Evolutionary conservation across 2,329 filamentous ascomycete species (phyloP), one percentile per base, ranked within the genome.

Genomic region (Eutypa lata): DNA sequence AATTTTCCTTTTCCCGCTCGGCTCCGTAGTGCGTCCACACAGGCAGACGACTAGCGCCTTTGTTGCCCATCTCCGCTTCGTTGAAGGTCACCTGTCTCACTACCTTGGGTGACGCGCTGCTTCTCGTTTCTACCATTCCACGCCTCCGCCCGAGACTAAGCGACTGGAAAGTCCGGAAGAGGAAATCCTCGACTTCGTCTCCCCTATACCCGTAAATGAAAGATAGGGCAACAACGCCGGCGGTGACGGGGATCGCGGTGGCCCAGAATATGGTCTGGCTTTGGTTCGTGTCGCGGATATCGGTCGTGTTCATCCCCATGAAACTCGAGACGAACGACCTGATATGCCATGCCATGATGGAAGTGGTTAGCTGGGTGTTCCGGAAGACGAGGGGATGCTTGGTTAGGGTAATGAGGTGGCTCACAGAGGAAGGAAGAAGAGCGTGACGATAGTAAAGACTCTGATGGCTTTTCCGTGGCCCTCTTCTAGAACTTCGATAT

Each of bases 271-370:
- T 26, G 22, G 21, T 45, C 44, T 55, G 48, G 22, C 52, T 48
- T 21, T 52, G 45, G 8, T 56, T 48, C 3, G 42, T 62, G 28
- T 59, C 38, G 19, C 55, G 54, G 22, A 62, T 58, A 22, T 57
- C 53, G 3, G 50, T 47, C 11, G 53, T 58, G 53, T 59, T 62
- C 57, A 61, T 62, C 7, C 60, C 53, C 18, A 58, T 51, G 49
- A 57, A 60, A 46, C 57, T 60, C 18, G 57, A 57, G 10, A 60
- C 52, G 26, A 61, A 62, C 1, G 57, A 58, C 42, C 53, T 61
- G 13, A n/a, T n/a, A n/a, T n/a, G n/a, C n/a, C n/a, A n/a, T n/a
- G n/a, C n/a, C n/a, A n/a, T n/a, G n/a, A n/a, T n/a, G n/a, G n/a
- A n/a, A n/a, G n/a, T n/a, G n/a, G n/a, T n/a, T n/a, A n/a, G n/a